These are phyloP conservation scores for Prunus kanzakura DNA, from an alignment of 306 rosid species.

Conservation along the genomic window DNA sequence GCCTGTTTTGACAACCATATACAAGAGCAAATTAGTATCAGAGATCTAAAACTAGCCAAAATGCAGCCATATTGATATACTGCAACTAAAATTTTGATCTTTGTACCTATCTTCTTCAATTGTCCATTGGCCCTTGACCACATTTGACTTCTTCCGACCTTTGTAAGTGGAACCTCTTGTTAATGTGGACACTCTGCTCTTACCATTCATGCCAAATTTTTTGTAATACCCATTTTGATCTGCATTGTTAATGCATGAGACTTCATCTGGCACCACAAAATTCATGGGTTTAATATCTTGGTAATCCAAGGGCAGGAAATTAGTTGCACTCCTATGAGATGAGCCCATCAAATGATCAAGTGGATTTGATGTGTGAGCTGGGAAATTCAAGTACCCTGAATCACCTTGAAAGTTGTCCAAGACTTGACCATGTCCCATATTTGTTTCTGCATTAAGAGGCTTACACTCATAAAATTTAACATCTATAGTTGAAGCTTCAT, in stretches of 20 bases:
- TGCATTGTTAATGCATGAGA: slow-evolving; percentile 46
- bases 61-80: neutral
- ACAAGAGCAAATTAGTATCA: neutral
- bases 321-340: slow-evolving; percentile 26
- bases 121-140: slow-evolving; percentile 93
- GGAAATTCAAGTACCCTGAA: slow-evolving; percentile 36
- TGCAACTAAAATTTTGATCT: neutral
- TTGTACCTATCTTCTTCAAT: slow-evolving; percentile 79
- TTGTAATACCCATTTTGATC: slow-evolving; percentile 36
- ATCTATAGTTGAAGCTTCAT: slow-evolving; percentile 28
- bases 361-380: slow-evolving; percentile 31
- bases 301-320: slow-evolving; percentile 21
- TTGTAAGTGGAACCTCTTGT: slow-evolving; percentile 41
- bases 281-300: slow-evolving; percentile 45
- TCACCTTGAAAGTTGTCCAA: slow-evolving; percentile 54
- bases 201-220: slow-evolving; percentile 37
- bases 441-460: slow-evolving; percentile 34
- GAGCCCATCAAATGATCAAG: slow-evolving; percentile 27
- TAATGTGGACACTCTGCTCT: slow-evolving; percentile 25
- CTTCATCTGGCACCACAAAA: slow-evolving; percentile 60
- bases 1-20: slow-evolving; percentile 36
- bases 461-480: slow-evolving; percentile 43
- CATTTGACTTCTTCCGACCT: slow-evolving; percentile 47
- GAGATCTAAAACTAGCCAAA: neutral
- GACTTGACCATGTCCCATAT: slow-evolving; percentile 38